Evolutionary conservation across 768 basidiomycete species (phyloP).

Genomic region (Termitomyces heimii): DNA sequence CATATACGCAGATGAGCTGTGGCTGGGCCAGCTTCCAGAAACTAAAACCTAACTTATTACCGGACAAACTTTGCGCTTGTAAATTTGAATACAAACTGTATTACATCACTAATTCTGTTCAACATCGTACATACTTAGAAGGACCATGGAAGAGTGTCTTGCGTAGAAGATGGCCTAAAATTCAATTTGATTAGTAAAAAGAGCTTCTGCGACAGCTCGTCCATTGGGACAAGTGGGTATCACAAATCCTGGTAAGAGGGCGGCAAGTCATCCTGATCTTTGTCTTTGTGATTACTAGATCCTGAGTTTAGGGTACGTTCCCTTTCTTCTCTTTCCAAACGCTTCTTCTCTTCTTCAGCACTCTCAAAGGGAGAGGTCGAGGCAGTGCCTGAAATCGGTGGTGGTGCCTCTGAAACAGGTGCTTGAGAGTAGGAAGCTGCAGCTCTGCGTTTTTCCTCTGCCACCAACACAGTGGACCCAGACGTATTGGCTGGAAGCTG

Average conservation of each 20-base stretch:
- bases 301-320: conserved; percentile 38
- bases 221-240: conserved; percentile 2
- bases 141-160: background rate
- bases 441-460: conserved; percentile 64
- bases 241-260: conserved; percentile 37
- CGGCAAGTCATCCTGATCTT: conserved; percentile 39
- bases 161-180: background rate
- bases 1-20: background rate
- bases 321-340: conserved; percentile 61
- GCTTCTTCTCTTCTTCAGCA: conserved; percentile 61
- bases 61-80: background rate
- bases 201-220: background rate
- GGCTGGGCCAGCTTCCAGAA: background rate
- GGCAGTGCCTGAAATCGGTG: conserved; percentile 10
- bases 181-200: background rate
- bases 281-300: conserved; percentile 8
- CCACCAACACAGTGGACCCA: conserved; percentile 39
- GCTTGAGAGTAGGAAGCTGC: conserved; percentile 30
- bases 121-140: conserved; percentile 3
- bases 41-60: background rate
- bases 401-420: conserved; percentile 2
- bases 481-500: conserved; percentile 11
- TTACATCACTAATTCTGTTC: conserved; percentile 9
- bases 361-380: conserved; percentile 28
- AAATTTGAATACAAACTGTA: conserved; percentile 3